Percentiles rank a stretch among this genome's conserved stretches.
phyloP scores from a whole-genome alignment of 768 basidiomycete genomes.

The Butyriboletus loyo region DNA sequence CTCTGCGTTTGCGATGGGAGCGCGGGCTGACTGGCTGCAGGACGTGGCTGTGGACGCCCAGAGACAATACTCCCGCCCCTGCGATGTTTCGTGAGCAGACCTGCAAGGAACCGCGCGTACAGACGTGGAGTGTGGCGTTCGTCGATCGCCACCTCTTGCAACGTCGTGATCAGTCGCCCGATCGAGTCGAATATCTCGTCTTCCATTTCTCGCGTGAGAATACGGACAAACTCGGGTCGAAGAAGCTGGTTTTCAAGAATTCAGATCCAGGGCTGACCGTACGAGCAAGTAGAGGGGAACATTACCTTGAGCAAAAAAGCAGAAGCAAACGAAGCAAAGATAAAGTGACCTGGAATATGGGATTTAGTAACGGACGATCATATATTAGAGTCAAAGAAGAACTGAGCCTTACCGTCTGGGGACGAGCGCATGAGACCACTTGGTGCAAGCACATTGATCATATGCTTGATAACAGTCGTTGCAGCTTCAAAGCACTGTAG shows the following conservation, averaged over 20 bases:
- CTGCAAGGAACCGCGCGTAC: slow-evolving; percentile 75
- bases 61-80: slow-evolving; percentile 56
- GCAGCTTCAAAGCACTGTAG: slow-evolving; percentile 64
- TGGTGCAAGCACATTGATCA: slow-evolving; percentile 63
- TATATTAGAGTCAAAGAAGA: neutral
- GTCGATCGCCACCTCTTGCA: slow-evolving; percentile 75
- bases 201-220: slow-evolving; percentile 57
- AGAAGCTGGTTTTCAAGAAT: slow-evolving; percentile 45
- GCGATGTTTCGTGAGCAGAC: slow-evolving; percentile 67
- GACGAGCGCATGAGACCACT: slow-evolving; percentile 77
- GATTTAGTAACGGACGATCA: neutral
- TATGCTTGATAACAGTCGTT: slow-evolving; percentile 58
- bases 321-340: slow-evolving; percentile 78
- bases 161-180: slow-evolving; percentile 64
- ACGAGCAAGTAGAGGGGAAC: neutral
- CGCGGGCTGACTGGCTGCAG: slow-evolving; percentile 40
- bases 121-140: slow-evolving; percentile 78
- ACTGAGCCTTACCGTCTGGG: slow-evolving; percentile 58
- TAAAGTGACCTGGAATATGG: slow-evolving; percentile 56
- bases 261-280: neutral
- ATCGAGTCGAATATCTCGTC: slow-evolving; percentile 71
- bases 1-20: slow-evolving; percentile 10
- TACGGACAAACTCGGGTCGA: slow-evolving; percentile 67
- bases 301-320: slow-evolving; percentile 78
- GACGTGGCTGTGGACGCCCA: slow-evolving; percentile 51